Evolutionary conservation across 257 asterid genomes (phyloP).

Genomic region (Przewalskia tangutica): DNA sequence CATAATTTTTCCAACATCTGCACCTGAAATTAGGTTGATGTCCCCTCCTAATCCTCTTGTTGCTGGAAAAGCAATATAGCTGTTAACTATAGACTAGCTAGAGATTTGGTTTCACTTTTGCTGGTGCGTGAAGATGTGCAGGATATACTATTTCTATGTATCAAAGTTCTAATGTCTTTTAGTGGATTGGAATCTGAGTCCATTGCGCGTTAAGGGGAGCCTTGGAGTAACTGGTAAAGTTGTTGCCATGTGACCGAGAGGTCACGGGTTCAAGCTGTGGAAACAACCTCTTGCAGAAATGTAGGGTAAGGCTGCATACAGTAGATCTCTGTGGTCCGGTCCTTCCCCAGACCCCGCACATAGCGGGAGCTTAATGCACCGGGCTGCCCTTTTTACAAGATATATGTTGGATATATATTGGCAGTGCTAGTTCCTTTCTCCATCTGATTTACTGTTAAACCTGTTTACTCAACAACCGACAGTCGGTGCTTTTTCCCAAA

Average conservation of each 20-base stretch:
- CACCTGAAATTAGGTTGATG: conserved; percentile 85
- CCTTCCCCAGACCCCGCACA: too few relatives aligned
- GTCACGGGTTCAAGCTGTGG: too few relatives aligned
- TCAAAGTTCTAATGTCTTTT: neutral
- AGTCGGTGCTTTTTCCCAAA: neutral
- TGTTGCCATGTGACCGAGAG: too few relatives aligned
- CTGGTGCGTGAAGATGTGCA: neutral
- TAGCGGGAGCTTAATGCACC: too few relatives aligned
- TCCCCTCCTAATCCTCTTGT: conserved; percentile 83
- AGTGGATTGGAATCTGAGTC: neutral
- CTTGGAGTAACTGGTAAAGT: too few relatives aligned
- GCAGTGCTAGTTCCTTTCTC: too few relatives aligned
- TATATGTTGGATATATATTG: neutral
- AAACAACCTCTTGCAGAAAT: too few relatives aligned
- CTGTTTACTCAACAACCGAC: too few relatives aligned
- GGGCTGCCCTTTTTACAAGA: neutral
- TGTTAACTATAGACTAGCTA: neutral
- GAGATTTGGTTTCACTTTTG: neutral
- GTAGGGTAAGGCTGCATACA: too few relatives aligned
- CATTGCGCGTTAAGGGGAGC: too few relatives aligned
- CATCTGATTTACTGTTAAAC: too few relatives aligned
- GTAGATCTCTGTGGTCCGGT: too few relatives aligned
- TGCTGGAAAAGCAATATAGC: conserved; percentile 36
- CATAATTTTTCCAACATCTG: conserved; percentile 77
- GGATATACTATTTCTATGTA: neutral